Base-by-base conservation (phyloP, 2,329 filamentous ascomycete species). In the Sphaerulina populicola region DNA sequence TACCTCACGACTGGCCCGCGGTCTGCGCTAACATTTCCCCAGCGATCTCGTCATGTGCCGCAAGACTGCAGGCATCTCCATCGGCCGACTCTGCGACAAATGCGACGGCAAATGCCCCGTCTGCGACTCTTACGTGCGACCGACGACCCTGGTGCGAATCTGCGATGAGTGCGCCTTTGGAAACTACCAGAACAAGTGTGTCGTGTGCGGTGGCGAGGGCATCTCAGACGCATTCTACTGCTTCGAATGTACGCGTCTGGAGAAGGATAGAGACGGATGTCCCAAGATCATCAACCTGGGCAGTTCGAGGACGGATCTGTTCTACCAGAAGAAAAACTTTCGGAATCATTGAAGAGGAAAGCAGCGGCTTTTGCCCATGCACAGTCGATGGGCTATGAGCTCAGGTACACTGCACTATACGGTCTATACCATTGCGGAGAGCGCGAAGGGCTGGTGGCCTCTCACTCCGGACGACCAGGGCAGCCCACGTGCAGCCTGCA, bases 181-280 rank as follows among this genome's bases (percentile, higher is more conserved):
- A 67, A 98, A 98, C 78, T 98, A 96, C 77, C 93, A 97, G 75
- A 98, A 98, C 77, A 98, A 98, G 72, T 98, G 93, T 69, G 89
- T 98, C 61, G 93, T 98, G 39, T 98, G 93, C 72, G 93, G 93
- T 69, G 93, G 93, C 63, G 93, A 97, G 74, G 93, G 93, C 29
- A 98, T 98, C 69, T 93, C 86, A 31, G 93, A 98, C 69, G 93
- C 93, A 44, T 97, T 97, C 72, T 98, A 98, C 76, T 98, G 93
- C 77, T 97, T 97, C 68, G 93, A 98, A 73, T 98, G 93, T 70
- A 98, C 93, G 53, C 80, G 93, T 6, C 74, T 98, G 12, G 93
- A 98, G 70, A 98, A 97, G 73, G 93, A 98, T 68, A 78, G 93
- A 55, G 93, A 98, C 68, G 93, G 93, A 2, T 98, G 93, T 71